A percentile compares a stretch with the other conserved stretches of the same genome.
phyloP scores from a whole-genome alignment of 2,329 filamentous ascomycete species.

The Ophiosphaerella herpotricha region DNA sequence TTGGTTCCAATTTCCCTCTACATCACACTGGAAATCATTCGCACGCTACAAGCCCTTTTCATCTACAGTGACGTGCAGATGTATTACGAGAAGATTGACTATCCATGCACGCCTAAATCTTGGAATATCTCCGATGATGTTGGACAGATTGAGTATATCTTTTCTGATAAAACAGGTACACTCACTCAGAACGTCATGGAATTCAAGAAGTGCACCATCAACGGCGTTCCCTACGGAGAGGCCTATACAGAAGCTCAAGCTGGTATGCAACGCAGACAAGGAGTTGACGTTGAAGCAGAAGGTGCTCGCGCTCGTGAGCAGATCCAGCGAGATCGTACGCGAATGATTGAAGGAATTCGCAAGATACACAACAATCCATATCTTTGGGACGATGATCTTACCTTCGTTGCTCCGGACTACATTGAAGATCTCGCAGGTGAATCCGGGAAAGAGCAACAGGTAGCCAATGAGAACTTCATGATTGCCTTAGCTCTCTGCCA shows the following conservation, averaged over 20 bases:
- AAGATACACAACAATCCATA: slow-evolving; percentile 87
- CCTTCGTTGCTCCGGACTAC: slow-evolving; percentile 90
- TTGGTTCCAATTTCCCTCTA: slow-evolving; percentile 98
- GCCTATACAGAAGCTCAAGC: slow-evolving; percentile 97
- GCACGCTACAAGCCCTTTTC: slow-evolving; percentile 91
- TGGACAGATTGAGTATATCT: slow-evolving; percentile 98
- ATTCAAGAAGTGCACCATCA: slow-evolving; percentile 97
- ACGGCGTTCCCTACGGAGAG: slow-evolving; percentile 94
- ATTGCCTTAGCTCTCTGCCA: slow-evolving; percentile 93
- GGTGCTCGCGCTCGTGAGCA: slow-evolving; percentile 71
- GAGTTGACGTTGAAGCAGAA: slow-evolving; percentile 84
- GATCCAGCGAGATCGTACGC: slow-evolving; percentile 76
- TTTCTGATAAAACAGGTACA: slow-evolving; percentile 92
- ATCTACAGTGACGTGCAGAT: slow-evolving; percentile 96
- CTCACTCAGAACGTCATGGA: slow-evolving; percentile 96
- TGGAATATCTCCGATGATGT: slow-evolving; percentile 99
- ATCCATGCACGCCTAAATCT: slow-evolving; percentile 93
- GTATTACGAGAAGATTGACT: slow-evolving; percentile 95
- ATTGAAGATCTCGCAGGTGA: slow-evolving; percentile 80
- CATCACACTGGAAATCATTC: slow-evolving; percentile 94
- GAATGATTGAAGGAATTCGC: slow-evolving; percentile 74
- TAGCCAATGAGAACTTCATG: slow-evolving; percentile 89
- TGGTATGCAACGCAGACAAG: slow-evolving; percentile 91
- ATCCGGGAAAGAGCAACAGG: slow-evolving; percentile 74
- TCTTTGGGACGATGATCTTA: slow-evolving; percentile 84